Percentiles rank a stretch among this genome's conserved stretches.
phyloP scores from a whole-genome alignment of 2,329 filamentous ascomycete species.

The Chaetomium sp. region DNA sequence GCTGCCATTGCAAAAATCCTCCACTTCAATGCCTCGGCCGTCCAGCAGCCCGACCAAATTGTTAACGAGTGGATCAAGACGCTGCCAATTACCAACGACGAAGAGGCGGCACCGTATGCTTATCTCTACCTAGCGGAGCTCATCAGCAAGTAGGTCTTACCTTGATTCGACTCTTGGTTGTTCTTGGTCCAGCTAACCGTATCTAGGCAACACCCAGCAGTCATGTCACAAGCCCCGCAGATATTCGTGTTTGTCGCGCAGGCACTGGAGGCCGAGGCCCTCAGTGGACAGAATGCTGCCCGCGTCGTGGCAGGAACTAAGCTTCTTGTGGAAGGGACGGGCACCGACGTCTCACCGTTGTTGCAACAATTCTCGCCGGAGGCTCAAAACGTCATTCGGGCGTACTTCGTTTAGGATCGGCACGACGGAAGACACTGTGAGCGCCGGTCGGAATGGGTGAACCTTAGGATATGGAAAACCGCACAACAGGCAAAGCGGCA shows the following conservation, averaged over 20 bases:
- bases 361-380: conserved; percentile 72
- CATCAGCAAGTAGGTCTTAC: conserved; percentile 81
- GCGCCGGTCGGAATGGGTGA: conserved; percentile 1
- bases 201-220: conserved; percentile 78
- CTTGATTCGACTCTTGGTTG: background rate
- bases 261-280: conserved; percentile 85
- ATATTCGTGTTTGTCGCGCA: conserved; percentile 84
- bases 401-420: conserved; percentile 67
- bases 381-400: conserved; percentile 76
- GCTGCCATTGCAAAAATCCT: conserved; percentile 96
- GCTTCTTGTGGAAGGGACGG: conserved; percentile 70
- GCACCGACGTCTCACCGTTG: conserved; percentile 74
- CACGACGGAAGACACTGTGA: background rate
- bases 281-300: conserved; percentile 79
- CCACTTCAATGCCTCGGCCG: conserved; percentile 79
- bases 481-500: conserved; percentile 4
- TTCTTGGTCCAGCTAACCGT: conserved; percentile 11
- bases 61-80: conserved; percentile 88
- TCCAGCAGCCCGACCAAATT: conserved; percentile 74
- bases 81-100: conserved; percentile 88
- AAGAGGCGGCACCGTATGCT: conserved; percentile 94
- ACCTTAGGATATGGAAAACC: conserved; percentile 15
- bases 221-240: conserved; percentile 75
- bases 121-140: conserved; percentile 90
- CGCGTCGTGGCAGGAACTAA: conserved; percentile 79